Evolutionary conservation across 192 early-diverging fungal genomes (phyloP).

Genomic region (Pilaira anomala): DNA sequence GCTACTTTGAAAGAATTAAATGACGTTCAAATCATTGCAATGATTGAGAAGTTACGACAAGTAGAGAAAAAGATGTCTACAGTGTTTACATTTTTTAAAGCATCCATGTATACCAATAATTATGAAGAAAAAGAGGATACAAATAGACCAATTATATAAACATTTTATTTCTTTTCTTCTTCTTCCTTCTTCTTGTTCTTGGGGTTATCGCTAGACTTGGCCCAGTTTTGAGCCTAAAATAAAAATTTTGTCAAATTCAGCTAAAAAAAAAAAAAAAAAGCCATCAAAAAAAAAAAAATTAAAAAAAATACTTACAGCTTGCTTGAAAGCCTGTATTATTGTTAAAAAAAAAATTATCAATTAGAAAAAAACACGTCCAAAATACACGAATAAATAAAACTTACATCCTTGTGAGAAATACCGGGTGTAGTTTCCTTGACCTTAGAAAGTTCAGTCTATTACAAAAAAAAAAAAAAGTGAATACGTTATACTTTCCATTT

Average conservation of each 20-base stretch:
- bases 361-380: neutral
- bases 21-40: neutral
- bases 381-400: neutral
- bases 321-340: neutral
- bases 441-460: neutral
- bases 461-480: neutral
- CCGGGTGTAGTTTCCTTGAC: neutral
- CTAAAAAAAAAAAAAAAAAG: neutral
- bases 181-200: neutral
- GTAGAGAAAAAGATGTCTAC: neutral
- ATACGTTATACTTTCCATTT: neutral
- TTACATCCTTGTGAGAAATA: neutral
- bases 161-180: too few relatives aligned
- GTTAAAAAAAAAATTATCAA: neutral
- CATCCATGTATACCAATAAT: conserved; percentile 8
- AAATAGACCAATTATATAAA: neutral
- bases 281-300: too few relatives aligned
- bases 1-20: neutral
- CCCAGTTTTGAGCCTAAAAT: neutral
- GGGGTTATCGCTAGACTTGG: neutral
- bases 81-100: conserved; percentile 8
- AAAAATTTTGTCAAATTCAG: too few relatives aligned
- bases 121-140: neutral
- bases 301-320: neutral
- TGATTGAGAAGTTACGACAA: conserved; percentile 10